These are phyloP conservation scores for Vigna mungo DNA, from an alignment of 306 rosid genomes.

Conservation along the genomic window DNA sequence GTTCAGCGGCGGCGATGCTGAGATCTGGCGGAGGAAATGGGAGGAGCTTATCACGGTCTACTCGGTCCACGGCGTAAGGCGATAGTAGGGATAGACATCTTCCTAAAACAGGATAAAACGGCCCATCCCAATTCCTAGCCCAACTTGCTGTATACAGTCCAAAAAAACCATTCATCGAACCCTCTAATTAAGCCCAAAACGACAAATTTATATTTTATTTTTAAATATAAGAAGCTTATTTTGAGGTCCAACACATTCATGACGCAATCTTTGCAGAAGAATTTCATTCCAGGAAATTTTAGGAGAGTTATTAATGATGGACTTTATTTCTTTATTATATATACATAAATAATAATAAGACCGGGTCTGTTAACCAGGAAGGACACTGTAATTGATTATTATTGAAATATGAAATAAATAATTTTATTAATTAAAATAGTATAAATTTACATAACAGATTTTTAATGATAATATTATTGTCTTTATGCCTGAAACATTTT, in stretches of 20 bases:
- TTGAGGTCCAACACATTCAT: background rate
- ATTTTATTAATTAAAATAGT: too few species aligned
- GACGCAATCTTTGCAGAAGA: background rate
- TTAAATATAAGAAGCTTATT: background rate
- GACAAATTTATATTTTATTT: background rate
- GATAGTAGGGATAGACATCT: conserved; percentile 10
- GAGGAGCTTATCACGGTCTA: conserved; percentile 23
- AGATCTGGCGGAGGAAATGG: conserved; percentile 50
- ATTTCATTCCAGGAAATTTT: too few species aligned
- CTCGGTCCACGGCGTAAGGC: conserved; percentile 8
- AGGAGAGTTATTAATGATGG: too few species aligned
- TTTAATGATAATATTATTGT: too few species aligned
- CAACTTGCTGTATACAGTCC: background rate
- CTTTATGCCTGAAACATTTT: too few species aligned
- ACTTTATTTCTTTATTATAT: too few species aligned
- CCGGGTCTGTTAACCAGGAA: too few species aligned
- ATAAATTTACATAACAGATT: too few species aligned
- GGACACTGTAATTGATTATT: too few species aligned
- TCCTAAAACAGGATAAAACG: background rate
- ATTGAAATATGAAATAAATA: too few species aligned
- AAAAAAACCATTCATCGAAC: background rate
- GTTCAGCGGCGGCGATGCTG: background rate
- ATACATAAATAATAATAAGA: too few species aligned
- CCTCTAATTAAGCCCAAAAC: background rate
- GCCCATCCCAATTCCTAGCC: conserved; percentile 34